These are phyloP conservation scores for Dryadomyces quercus-mongolicae DNA, from an alignment of 2,329 filamentous ascomycete genomes.

Conservation along the genomic window DNA sequence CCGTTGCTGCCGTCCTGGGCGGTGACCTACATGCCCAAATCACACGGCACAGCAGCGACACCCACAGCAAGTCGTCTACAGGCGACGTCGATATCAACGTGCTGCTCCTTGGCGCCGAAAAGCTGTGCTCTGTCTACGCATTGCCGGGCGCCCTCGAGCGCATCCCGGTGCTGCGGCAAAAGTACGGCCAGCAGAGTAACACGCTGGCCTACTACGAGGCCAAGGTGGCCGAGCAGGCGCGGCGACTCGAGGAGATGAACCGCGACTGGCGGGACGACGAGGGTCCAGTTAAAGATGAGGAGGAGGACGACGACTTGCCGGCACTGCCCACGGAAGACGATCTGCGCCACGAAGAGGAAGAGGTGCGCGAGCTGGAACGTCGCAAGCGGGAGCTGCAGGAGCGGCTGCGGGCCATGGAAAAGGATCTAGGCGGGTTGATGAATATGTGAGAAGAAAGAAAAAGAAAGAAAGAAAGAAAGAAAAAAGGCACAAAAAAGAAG, in stretches of 20 bases:
- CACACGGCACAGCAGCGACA: conserved; percentile 39
- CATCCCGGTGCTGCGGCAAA: conserved; percentile 59
- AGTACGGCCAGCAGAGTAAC: conserved; percentile 57
- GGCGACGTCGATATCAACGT: conserved; percentile 74
- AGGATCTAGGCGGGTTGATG: conserved; percentile 41
- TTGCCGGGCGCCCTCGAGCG: conserved; percentile 66
- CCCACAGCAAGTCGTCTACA: conserved; percentile 23
- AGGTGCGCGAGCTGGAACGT: conserved; percentile 41
- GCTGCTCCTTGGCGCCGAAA: conserved; percentile 75
- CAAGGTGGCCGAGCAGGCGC: conserved; percentile 64
- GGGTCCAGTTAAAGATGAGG: conserved; percentile 31
- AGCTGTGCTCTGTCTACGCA: conserved; percentile 78
- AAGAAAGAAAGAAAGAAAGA: not conserved
- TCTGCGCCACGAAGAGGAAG: conserved; percentile 55
- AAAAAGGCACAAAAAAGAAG: not conserved
- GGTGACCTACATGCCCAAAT: conserved; percentile 78
- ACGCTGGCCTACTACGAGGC: conserved; percentile 74
- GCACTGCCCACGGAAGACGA: conserved; percentile 52
- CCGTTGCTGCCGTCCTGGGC: conserved; percentile 81
- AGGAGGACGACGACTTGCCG: conserved; percentile 26
- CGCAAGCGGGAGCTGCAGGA: conserved; percentile 45
- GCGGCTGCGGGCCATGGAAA: conserved; percentile 40
- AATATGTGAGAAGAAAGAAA: conserved; percentile 29
- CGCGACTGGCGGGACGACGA: conserved; percentile 44
- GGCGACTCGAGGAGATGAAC: conserved; percentile 63